Evolutionary conservation across 495 filamentous ascomycete genomes (phyloP).

Genomic region (Daldinia vernicosa): DNA sequence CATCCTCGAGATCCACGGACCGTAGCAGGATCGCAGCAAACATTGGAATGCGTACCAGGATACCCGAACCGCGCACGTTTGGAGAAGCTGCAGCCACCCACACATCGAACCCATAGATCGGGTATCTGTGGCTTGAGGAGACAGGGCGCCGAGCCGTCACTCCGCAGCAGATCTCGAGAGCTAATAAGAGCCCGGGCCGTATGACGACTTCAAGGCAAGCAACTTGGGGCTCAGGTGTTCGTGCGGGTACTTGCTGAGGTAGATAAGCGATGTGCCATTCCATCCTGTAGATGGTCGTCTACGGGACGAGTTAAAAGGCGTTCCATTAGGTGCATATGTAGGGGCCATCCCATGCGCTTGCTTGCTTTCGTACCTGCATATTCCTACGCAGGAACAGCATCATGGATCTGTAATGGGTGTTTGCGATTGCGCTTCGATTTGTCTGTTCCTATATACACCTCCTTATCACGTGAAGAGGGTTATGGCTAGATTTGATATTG

Average conservation of each 20-base stretch:
- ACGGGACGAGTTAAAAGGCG: neutral
- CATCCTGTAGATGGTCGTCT: neutral
- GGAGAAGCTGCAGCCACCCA: neutral
- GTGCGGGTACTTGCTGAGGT: neutral
- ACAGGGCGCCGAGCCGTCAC: neutral
- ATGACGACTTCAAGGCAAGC: neutral
- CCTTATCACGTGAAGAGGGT: neutral
- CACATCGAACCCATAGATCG: neutral
- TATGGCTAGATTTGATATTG: neutral
- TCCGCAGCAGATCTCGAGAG: conserved; percentile 1
- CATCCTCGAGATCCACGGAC: neutral
- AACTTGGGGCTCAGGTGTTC: neutral
- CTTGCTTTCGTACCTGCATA: conserved; percentile 1
- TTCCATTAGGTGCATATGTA: neutral
- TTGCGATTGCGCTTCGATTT: neutral
- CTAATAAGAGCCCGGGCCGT: neutral
- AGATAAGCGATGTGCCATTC: neutral
- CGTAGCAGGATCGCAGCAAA: neutral
- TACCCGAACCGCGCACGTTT: neutral
- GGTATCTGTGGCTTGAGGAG: neutral
- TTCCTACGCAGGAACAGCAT: neutral
- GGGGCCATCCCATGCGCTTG: neutral
- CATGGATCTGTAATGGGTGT: neutral
- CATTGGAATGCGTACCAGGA: neutral
- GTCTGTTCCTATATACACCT: neutral